These are phyloP conservation scores for Hemerocallis citrina DNA, from an alignment of 106 monocot species.

Conservation along the genomic window DNA sequence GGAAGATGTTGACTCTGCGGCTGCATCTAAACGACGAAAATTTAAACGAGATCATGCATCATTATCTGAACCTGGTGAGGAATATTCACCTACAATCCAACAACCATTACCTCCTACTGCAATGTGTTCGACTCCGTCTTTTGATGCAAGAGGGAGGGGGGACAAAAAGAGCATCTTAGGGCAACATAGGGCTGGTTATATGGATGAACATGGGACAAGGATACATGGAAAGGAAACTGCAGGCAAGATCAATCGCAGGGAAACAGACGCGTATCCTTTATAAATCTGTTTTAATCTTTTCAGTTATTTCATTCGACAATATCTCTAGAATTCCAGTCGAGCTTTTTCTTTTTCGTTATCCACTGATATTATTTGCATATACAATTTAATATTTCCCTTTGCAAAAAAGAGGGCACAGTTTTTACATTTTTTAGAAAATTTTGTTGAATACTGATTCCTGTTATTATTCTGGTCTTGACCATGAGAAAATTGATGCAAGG, in stretches of 20 bases:
- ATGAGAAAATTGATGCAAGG: background rate
- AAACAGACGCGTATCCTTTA: conserved; percentile 84
- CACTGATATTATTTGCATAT: background rate
- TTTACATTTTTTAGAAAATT: background rate
- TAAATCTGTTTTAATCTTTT: background rate
- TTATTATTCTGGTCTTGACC: background rate
- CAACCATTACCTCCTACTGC: conserved; percentile 26
- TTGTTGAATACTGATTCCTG: background rate
- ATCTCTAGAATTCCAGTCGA: background rate
- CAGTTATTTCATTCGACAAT: background rate
- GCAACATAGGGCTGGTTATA: conserved; percentile 50
- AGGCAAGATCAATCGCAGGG: conserved; percentile 65
- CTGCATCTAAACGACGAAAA: conserved; percentile 60
- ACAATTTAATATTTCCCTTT: too few relatives aligned
- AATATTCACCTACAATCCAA: conserved; percentile 43
- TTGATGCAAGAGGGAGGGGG: conserved; percentile 64
- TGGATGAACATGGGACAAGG: conserved; percentile 56
- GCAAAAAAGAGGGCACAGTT: background rate
- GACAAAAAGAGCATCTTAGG: conserved; percentile 47
- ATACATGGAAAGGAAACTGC: conserved; percentile 65
- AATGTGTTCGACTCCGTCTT: conserved; percentile 31
- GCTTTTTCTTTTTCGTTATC: background rate
- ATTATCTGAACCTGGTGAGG: conserved; percentile 43
- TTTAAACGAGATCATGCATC: conserved; percentile 61
- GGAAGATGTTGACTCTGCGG: conserved; percentile 64